A percentile compares a stretch with the other conserved stretches of the same genome.
Evolutionary conservation across 2,329 filamentous ascomycete genomes (phyloP).

Genomic region (Fusarium sp.): DNA sequence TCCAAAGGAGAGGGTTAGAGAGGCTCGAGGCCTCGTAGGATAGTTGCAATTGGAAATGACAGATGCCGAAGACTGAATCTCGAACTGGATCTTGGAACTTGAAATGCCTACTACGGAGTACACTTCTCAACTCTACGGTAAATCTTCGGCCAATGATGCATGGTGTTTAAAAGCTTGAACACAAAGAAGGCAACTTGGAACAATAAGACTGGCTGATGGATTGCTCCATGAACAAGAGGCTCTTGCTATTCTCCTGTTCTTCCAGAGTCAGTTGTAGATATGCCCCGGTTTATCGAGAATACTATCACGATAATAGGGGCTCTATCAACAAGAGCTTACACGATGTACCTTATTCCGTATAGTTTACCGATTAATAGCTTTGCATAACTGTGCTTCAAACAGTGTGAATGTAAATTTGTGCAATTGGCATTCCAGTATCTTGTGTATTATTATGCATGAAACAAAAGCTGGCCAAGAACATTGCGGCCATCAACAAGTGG

Average conservation of each 20-base stretch:
- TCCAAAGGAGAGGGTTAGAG: not conserved
- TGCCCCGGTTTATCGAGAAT: not conserved
- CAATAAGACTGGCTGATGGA: not conserved
- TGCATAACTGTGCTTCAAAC: not conserved
- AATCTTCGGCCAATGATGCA: conserved; percentile 22
- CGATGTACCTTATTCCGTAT: not conserved
- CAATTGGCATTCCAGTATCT: not conserved
- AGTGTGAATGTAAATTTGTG: not conserved
- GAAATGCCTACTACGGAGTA: not conserved
- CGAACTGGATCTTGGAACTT: not conserved
- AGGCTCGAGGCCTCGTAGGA: conserved; percentile 17
- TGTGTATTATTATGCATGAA: not conserved
- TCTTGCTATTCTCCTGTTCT: not conserved
- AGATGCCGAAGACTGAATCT: not conserved
- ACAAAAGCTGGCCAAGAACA: conserved; percentile 11
- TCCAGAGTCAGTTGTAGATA: not conserved
- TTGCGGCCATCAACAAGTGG: conserved; percentile 33
- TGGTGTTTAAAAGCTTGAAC: not conserved
- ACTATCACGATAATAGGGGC: not conserved
- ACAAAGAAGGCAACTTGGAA: not conserved
- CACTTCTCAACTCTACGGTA: conserved; percentile 23
- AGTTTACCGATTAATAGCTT: not conserved
- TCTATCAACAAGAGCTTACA: not conserved
- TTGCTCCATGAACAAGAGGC: not conserved
- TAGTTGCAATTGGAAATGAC: not conserved